Evolutionary conservation across 2,329 filamentous ascomycete species (phyloP), one percentile per base, ranked within the genome.

Genomic region (Microsporum ferrugineum): DNA sequence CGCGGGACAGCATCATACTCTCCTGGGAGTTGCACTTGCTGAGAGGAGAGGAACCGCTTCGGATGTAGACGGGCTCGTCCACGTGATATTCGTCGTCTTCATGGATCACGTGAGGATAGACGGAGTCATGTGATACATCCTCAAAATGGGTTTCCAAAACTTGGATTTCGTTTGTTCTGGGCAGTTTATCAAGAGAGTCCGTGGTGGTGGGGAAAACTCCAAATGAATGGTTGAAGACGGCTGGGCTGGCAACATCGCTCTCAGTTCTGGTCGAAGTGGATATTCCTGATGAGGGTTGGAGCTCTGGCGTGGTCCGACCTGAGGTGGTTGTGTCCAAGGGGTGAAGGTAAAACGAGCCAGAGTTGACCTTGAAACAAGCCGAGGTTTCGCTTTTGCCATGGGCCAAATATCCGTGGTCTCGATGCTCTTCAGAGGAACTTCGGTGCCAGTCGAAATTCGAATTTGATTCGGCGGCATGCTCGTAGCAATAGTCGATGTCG

Each of bases 401-500:
- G 12, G 17, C 5, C 45, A 12, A 17, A 2, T 33, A 29, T 33
- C 29, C 10, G 34, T 10, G 27, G 57, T 49, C 14, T 17, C 27
- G 8, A 60, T 31, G 62, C 51, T 73, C 70, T 7, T 75, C 72
- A 4, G 73, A 34, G 55, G 73, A 69, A 58, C 63, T 67, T 58
- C 68, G 73, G 61, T 78, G 75, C 82, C 82, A 85, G 62, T 84
- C 80, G 61, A 83, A 84, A 63, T 85, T 77, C 64, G 80, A 84
- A 59, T 81, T 80, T 1, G 82, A 82, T 69, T 85, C 83, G 4
- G 82, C 79, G 31, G 80, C 81, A 67, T 83, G 79, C 63, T 84
- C 80, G 65, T 85, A 85, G 66, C 81, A 83, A 66, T 81, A 84
- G 65, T 85, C 82, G 61, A 85, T 81, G 63, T 84, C 82, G 43